Evolutionary conservation across 2,329 filamentous ascomycete species (phyloP).

Genomic region (Coniochaeta sp.): DNA sequence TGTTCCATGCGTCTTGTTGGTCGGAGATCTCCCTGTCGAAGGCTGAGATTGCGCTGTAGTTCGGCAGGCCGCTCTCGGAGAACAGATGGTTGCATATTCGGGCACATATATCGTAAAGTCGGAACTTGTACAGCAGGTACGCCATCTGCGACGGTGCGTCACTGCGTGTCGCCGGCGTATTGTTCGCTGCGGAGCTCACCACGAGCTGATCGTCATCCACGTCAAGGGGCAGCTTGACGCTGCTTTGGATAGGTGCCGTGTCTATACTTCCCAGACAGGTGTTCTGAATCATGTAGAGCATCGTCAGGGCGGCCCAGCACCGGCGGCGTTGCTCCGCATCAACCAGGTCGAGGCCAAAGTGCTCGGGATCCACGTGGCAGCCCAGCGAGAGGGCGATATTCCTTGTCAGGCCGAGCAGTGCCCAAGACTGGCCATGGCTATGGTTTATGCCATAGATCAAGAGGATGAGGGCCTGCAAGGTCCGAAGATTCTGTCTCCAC

Average conservation of each 20-base stretch:
- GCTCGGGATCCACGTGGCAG: not conserved
- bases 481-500: not conserved
- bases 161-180: not conserved
- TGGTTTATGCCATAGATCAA: slow-evolving; percentile 2
- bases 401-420: not conserved
- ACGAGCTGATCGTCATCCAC: not conserved
- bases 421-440: slow-evolving; percentile 1
- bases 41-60: not conserved
- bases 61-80: not conserved
- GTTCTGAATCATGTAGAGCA: slow-evolving; percentile 1
- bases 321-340: slow-evolving; percentile 1
- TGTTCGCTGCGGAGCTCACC: not conserved
- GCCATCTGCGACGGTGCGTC: not conserved
- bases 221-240: not conserved
- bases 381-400: not conserved
- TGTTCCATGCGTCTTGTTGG: slow-evolving; percentile 1
- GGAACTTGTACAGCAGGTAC: slow-evolving; percentile 1
- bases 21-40: not conserved
- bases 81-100: not conserved
- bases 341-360: not conserved
- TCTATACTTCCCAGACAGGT: slow-evolving; percentile 1
- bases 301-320: slow-evolving; percentile 1
- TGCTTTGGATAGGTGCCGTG: slow-evolving; percentile 1
- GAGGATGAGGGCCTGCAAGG: not conserved
- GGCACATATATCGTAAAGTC: not conserved